These are phyloP conservation scores for Brettanomyces sp. DNA, from an alignment of 805 yeast genomes.

Conservation along the genomic window DNA sequence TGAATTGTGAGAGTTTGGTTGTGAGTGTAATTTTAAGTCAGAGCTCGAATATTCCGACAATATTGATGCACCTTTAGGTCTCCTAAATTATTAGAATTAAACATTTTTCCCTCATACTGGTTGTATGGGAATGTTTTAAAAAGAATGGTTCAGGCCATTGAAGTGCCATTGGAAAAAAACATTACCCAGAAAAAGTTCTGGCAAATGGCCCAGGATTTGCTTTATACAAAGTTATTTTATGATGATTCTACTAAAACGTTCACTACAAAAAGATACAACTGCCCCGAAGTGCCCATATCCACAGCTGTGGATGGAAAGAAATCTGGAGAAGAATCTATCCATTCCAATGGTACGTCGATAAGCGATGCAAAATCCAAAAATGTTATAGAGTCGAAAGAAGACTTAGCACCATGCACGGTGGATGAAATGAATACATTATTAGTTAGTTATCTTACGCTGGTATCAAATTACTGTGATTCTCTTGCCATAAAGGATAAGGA, in stretches of 20 bases:
- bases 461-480: slow-evolving; percentile 20
- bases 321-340: slow-evolving; percentile 1
- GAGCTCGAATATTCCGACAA: no score
- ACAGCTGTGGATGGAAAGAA: slow-evolving; percentile 1
- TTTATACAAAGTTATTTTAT: slow-evolving; percentile 19
- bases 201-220: slow-evolving; percentile 22
- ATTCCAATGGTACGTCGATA: neutral
- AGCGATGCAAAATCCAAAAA: neutral
- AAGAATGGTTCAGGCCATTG: slow-evolving; percentile 2
- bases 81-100: no score
- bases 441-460: slow-evolving; percentile 24
- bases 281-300: neutral
- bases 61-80: no score
- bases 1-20: no score
- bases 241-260: slow-evolving; percentile 17
- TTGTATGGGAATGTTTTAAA: no score
- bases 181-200: slow-evolving; percentile 23
- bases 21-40: no score
- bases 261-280: slow-evolving; percentile 11
- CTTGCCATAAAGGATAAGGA: slow-evolving; percentile 11
- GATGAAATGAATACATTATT: slow-evolving; percentile 26
- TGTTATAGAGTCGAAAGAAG: slow-evolving; percentile 3
- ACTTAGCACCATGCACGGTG: slow-evolving; percentile 13
- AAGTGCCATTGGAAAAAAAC: slow-evolving; percentile 14
- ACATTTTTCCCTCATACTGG: no score